phyloP scores from a whole-genome alignment of 2,329 filamentous ascomycete species.

The Westerdykella ornata region DNA sequence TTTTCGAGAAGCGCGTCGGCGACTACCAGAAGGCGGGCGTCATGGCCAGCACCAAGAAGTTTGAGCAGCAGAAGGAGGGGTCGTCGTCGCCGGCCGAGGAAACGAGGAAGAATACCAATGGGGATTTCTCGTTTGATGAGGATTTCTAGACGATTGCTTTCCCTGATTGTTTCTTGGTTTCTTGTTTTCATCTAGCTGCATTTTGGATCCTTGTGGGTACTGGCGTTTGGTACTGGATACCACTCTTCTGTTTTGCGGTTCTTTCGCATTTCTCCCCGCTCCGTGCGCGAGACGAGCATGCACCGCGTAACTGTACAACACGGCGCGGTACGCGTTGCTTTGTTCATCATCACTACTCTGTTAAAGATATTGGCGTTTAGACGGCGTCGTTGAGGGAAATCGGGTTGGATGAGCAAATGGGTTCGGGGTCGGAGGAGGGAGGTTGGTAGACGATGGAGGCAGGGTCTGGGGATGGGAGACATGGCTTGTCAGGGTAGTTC shows the following conservation, averaged over 20 bases:
- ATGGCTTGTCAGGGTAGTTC: too few species aligned
- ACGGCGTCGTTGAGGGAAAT: too few species aligned
- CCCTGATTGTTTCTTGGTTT: conserved; percentile 5
- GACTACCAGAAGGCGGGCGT: conserved; percentile 99
- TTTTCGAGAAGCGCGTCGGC: conserved; percentile 99
- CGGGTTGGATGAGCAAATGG: too few species aligned
- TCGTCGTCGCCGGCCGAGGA: conserved; percentile 40
- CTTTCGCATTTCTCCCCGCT: background rate
- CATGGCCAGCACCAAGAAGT: conserved; percentile 82
- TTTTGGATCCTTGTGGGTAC: conserved; percentile 7
- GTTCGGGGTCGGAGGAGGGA: too few species aligned
- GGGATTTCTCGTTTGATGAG: conserved; percentile 90
- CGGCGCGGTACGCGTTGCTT: too few species aligned
- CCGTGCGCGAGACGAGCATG: too few species aligned
- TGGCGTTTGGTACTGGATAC: conserved; percentile 2
- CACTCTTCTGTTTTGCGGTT: background rate
- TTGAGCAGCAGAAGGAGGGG: conserved; percentile 45
- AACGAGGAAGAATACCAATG: conserved; percentile 44
- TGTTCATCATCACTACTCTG: too few species aligned
- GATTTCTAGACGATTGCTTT: conserved; percentile 65
- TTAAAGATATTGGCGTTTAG: too few species aligned
- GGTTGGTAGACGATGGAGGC: too few species aligned
- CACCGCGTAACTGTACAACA: too few species aligned
- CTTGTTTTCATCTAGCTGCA: conserved; percentile 12
- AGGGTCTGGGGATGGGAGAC: too few species aligned